A percentile compares a stretch with the other conserved stretches of the same genome.
These are phyloP conservation scores for Saprolegnia diclina DNA, from an alignment of 352 stramenopile genomes.

Conservation along the genomic window DNA sequence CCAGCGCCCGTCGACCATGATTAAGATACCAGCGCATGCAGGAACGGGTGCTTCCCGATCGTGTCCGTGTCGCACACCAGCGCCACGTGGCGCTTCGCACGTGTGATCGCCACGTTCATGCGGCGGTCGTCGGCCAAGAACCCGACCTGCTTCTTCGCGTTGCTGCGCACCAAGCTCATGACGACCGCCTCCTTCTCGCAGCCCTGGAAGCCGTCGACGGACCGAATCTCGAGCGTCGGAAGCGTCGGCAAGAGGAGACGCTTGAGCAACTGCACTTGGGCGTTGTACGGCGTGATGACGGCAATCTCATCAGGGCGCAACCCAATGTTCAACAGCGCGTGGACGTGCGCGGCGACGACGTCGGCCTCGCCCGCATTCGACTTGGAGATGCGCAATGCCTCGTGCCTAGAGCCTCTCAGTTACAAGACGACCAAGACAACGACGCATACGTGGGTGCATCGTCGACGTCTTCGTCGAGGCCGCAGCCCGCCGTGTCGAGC, in stretches of 20 bases:
- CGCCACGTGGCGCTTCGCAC: slow-evolving; percentile 92
- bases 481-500: slow-evolving; percentile 92
- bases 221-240: slow-evolving; percentile 82
- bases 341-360: slow-evolving; percentile 80
- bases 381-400: slow-evolving; percentile 37
- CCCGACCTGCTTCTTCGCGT: slow-evolving; percentile 81
- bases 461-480: slow-evolving; percentile 79
- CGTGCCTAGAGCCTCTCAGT: slow-evolving; percentile 31
- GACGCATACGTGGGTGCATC: slow-evolving; percentile 4
- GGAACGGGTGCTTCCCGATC: slow-evolving; percentile 86
- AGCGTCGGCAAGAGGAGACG: slow-evolving; percentile 65
- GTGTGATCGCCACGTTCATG: slow-evolving; percentile 98
- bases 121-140: slow-evolving; percentile 95
- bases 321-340: slow-evolving; percentile 72
- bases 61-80: slow-evolving; percentile 94
- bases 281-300: slow-evolving; percentile 99
- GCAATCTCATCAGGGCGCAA: slow-evolving; percentile 89
- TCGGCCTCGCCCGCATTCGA: slow-evolving; percentile 73
- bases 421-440: not conserved
- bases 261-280: slow-evolving; percentile 92
- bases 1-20: not conserved
- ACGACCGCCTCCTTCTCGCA: slow-evolving; percentile 98
- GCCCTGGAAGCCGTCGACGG: slow-evolving; percentile 96
- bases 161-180: slow-evolving; percentile 95
- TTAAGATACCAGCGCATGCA: slow-evolving; percentile 64